These are phyloP conservation scores for Phoenix roebelenii DNA, from an alignment of 176 grass and related monocot species.

Conservation along the genomic window DNA sequence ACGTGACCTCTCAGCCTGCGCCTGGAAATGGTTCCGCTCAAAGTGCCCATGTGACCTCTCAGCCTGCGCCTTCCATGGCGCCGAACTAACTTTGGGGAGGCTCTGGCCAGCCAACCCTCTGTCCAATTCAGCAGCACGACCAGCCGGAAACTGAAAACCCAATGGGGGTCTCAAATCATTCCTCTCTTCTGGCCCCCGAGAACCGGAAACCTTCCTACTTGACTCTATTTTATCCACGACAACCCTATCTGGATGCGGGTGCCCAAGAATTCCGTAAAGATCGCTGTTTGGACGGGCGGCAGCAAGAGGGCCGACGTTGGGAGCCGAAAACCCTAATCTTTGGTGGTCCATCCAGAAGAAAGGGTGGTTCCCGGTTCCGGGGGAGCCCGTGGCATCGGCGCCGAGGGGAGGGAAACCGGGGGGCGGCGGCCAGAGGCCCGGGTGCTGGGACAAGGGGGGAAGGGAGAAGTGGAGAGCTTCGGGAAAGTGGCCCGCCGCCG, in stretches of 20 bases:
- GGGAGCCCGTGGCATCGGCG: background rate
- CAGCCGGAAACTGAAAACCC: conserved; percentile 16
- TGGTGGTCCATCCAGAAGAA: conserved; percentile 21
- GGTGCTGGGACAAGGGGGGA: background rate
- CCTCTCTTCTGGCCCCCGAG: background rate
- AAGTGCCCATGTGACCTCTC: conserved; percentile 2
- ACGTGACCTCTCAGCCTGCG: background rate
- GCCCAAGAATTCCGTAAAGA: background rate
- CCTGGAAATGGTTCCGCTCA: conserved; percentile 6
- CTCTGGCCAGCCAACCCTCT: background rate
- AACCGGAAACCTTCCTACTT: background rate
- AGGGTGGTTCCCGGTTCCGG: conserved; percentile 3
- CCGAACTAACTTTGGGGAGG: background rate
- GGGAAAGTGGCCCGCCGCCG: conserved; percentile 14
- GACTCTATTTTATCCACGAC: background rate
- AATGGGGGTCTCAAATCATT: conserved; percentile 27
- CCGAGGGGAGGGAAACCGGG: conserved; percentile 7
- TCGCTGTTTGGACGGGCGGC: conserved; percentile 3
- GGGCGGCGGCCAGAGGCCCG: conserved; percentile 18
- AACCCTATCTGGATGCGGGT: too few relatives aligned
- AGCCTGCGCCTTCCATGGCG: background rate
- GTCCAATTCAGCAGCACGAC: background rate
- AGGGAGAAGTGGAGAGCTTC: conserved; percentile 23
- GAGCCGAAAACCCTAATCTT: conserved; percentile 6
- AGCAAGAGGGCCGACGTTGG: conserved; percentile 10